Evolutionary conservation across 139 green algal genomes (phyloP).

Genomic region (Coccomyxa sp.): DNA sequence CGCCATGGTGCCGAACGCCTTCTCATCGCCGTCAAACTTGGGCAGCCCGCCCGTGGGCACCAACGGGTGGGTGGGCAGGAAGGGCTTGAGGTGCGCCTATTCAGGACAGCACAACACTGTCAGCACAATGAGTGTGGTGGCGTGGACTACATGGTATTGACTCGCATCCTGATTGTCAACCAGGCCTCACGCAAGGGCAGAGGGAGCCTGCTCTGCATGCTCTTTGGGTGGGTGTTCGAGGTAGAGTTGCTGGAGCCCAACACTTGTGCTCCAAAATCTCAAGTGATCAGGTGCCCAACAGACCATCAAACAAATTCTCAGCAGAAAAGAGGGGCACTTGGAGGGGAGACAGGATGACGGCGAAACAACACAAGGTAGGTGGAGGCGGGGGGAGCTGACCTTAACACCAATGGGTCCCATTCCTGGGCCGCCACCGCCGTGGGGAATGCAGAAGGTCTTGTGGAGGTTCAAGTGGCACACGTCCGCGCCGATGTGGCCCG

Average conservation of each 20-base stretch:
- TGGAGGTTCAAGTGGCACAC: conserved; percentile 99
- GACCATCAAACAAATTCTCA: neutral
- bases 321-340: neutral
- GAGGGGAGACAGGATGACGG: neutral
- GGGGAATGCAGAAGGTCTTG: conserved; percentile 99
- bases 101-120: neutral
- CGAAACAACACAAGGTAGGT: neutral
- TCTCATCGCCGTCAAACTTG: conserved; percentile 43
- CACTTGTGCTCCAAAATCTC: too few species aligned
- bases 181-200: too few species aligned
- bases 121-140: neutral
- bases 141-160: neutral
- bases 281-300: neutral
- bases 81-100: conserved; percentile 88
- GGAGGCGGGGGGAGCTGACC: conserved; percentile 6
- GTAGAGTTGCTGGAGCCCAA: too few species aligned
- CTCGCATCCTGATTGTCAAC: too few species aligned
- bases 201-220: too few species aligned
- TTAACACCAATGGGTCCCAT: conserved; percentile 93
- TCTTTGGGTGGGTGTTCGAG: too few species aligned
- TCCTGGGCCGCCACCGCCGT: conserved; percentile 89
- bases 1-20: conserved; percentile 88
- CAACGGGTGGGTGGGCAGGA: conserved; percentile 93
- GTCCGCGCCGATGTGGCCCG: conserved; percentile 96
- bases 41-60: conserved; percentile 68